phyloP scores from a whole-genome alignment of 164 flowering plant genomes.

The Chloranthus sessilifolius region DNA sequence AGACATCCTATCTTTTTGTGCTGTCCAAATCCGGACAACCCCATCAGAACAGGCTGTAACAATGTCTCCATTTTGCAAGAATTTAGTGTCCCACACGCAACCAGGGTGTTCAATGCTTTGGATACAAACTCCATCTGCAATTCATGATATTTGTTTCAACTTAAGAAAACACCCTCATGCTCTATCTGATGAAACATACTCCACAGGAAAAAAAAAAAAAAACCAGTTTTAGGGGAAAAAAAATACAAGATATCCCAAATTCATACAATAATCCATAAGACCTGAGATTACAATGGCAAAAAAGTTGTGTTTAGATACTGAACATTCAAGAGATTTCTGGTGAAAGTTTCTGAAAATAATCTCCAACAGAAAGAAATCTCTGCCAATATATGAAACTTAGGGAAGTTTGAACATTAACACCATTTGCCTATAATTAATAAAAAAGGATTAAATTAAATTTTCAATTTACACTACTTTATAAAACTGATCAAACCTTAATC shows the following conservation, averaged over 20 bases:
- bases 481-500: too few species aligned
- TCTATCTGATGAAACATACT: not conserved
- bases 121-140: conserved; percentile 84
- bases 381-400: not conserved
- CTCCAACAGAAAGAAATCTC: not conserved
- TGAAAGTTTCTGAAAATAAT: not conserved
- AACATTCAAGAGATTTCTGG: too few species aligned
- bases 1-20: conserved; percentile 42
- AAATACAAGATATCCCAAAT: too few species aligned
- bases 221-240: too few species aligned
- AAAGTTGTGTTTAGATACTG: too few species aligned
- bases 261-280: too few species aligned
- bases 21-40: conserved; percentile 78
- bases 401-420: too few species aligned
- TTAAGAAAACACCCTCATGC: not conserved
- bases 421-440: too few species aligned
- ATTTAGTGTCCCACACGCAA: conserved; percentile 97
- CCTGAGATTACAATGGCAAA: too few species aligned
- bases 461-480: too few species aligned
- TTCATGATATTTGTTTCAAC: not conserved
- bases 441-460: too few species aligned
- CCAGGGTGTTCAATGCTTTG: conserved; percentile 99
- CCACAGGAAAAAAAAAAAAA: not conserved
- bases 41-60: conserved; percentile 99
- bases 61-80: conserved; percentile 91